phyloP scores from a whole-genome alignment of 2,329 filamentous ascomycete species.

The Colletotrichum viniferum region DNA sequence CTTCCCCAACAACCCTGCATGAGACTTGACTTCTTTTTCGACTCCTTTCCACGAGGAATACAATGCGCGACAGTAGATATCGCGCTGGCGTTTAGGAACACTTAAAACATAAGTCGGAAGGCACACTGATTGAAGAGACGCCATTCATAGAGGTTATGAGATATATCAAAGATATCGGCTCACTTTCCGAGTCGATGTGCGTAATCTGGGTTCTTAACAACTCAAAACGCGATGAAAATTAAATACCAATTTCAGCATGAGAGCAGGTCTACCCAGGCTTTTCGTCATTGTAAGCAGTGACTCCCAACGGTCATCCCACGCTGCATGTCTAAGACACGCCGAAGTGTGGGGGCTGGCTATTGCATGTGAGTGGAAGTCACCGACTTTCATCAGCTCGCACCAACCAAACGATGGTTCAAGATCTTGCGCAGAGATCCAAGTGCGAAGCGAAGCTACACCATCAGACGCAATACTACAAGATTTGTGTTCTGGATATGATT shows the following conservation, averaged over 20 bases:
- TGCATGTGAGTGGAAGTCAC: neutral
- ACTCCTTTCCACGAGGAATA: neutral
- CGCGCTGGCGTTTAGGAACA: slow-evolving; percentile 15
- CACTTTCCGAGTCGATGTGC: neutral
- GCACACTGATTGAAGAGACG: slow-evolving; percentile 8
- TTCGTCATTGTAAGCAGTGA: neutral
- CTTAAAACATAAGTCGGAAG: slow-evolving; percentile 2
- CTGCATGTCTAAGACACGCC: neutral
- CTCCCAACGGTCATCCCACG: neutral
- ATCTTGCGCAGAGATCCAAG: neutral
- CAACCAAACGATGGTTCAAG: neutral
- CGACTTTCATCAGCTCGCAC: neutral
- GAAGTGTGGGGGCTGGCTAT: neutral
- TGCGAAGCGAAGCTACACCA: neutral
- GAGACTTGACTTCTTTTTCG: neutral
- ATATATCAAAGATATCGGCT: neutral
- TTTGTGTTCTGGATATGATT: neutral
- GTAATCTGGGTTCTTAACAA: neutral
- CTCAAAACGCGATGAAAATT: neutral
- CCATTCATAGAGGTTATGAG: neutral
- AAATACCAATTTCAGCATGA: neutral
- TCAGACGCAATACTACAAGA: neutral
- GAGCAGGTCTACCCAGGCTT: neutral
- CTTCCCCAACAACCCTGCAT: neutral
- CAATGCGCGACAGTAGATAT: neutral